Evolutionary conservation across 1,139 yeast species (phyloP).

Genomic region (Scheffersomyces parashehatae): DNA sequence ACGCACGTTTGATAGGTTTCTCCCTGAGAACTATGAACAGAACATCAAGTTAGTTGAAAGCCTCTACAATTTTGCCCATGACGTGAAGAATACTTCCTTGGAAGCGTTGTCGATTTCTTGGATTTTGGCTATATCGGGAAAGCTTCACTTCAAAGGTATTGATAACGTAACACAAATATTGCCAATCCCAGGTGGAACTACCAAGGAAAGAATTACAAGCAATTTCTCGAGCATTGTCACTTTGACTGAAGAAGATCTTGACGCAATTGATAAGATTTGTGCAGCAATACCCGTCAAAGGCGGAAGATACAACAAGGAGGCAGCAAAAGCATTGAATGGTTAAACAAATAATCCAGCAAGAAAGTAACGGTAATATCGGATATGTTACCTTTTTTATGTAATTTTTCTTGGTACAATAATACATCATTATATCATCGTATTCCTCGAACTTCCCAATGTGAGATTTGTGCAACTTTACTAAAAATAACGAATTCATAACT

Average conservation of each 20-base stretch:
- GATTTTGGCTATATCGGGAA: constrained; percentile 46
- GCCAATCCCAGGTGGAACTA: constrained; percentile 79
- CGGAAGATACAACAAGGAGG: constrained; percentile 40
- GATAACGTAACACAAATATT: constrained; percentile 54
- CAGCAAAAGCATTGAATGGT: constrained; percentile 3
- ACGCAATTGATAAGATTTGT: constrained; percentile 46
- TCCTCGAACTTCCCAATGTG: too few relatives aligned
- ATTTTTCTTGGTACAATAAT: too few relatives aligned
- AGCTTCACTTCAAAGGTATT: constrained; percentile 29
- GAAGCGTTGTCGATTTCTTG: constrained; percentile 77
- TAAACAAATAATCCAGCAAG: neutral
- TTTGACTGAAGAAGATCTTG: constrained; percentile 55
- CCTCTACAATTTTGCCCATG: constrained; percentile 51
- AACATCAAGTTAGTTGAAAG: constrained; percentile 50
- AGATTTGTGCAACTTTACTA: too few relatives aligned
- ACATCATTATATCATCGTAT: too few relatives aligned
- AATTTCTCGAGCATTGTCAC: constrained; percentile 48
- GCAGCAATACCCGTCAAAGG: constrained; percentile 45
- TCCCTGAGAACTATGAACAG: constrained; percentile 52
- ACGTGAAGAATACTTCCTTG: constrained; percentile 45
- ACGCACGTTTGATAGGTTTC: constrained; percentile 55
- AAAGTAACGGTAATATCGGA: too few relatives aligned
- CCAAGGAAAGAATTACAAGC: constrained; percentile 56
- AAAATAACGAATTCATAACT: too few relatives aligned
- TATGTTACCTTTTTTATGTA: too few relatives aligned